Conservation (phyloP, 495 filamentous ascomycete species). For the Aspergillus kassunensis region DNA sequence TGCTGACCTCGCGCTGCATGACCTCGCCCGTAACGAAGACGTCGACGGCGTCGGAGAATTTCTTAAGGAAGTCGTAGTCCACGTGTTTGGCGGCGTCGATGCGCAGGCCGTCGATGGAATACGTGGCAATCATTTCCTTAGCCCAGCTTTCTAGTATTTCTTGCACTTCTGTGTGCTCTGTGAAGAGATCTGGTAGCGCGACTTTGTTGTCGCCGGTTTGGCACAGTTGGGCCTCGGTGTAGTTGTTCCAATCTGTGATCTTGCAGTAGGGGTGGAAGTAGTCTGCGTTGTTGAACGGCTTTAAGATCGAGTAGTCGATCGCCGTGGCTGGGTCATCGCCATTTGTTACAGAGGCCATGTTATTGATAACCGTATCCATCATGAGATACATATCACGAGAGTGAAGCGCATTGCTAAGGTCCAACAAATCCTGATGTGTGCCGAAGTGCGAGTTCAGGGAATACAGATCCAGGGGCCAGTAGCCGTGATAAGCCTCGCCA, state of each 20-base stretch:
- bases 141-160: constrained; percentile 57
- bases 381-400: constrained; percentile 51
- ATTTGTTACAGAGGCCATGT: constrained; percentile 55
- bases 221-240: constrained; percentile 35
- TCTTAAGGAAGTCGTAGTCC: constrained; percentile 47
- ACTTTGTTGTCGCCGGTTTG: constrained; percentile 56
- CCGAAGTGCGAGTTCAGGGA: constrained; percentile 25
- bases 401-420: constrained; percentile 20
- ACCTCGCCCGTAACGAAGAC: constrained; percentile 11
- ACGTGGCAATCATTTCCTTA: constrained; percentile 51
- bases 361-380: constrained; percentile 67
- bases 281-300: constrained; percentile 54
- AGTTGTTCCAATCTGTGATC: constrained; percentile 42
- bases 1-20: neutral
- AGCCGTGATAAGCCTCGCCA: constrained; percentile 40
- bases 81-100: constrained; percentile 65
- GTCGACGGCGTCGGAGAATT: constrained; percentile 21
- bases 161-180: constrained; percentile 50
- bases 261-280: constrained; percentile 59
- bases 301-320: constrained; percentile 53
- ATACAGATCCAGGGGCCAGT: constrained; percentile 27
- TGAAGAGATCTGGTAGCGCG: constrained; percentile 60
- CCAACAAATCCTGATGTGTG: constrained; percentile 21
- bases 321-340: constrained; percentile 19
- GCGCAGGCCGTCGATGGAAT: constrained; percentile 67